Base-by-base conservation (phyloP, 2,329 filamentous ascomycete species). In the Hypoxylon sp. region DNA sequence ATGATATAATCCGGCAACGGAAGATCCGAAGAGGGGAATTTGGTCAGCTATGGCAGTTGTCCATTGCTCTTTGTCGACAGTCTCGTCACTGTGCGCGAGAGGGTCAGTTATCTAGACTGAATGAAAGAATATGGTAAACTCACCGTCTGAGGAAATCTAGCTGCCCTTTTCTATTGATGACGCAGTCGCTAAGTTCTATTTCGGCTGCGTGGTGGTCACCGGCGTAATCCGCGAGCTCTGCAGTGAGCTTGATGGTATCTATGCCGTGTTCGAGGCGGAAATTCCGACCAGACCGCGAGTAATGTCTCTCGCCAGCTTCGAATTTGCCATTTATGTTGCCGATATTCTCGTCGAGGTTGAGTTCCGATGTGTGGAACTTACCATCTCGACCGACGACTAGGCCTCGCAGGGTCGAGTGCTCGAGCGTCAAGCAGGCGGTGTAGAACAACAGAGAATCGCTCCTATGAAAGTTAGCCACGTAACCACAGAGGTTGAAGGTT, bases 251-350 rank as follows among this genome's bases (percentile, higher is more conserved):
- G 44, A 68, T 35, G 14, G 52, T 13, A 11, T 58, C 37, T 13
- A 46, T 11, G n/a, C 50, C 54, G 53, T 60, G 53, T 31, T 63
- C 58, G 42, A 70, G 67, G 6, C 24, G 29, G 50, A 70, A 67
- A 39, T 65, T 58, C 5, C 60, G 52, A 6, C 67, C 67, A 2
- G 67, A 59, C 9, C 61, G 60, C 6, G 64, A 67, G 50, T 62
- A 70, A 52, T 63, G 61, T 29, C 59, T 44, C 59, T 61, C 58
- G 19, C 51, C 61, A 35, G 60, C 57, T 50, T 67, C 67, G 59
- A 70, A 70, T 44, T 52, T 59, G 48, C 67, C 64, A 42, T 55
- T 55, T 19, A 65, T 70, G 64, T 70, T 70, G 67, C 67, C 67
- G 64, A 59, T 65, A 37, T 65, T 52, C 48, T 70, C 42, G 64